These are phyloP conservation scores for Venturia effusa DNA, from an alignment of 2,329 filamentous ascomycete species.

Conservation along the genomic window DNA sequence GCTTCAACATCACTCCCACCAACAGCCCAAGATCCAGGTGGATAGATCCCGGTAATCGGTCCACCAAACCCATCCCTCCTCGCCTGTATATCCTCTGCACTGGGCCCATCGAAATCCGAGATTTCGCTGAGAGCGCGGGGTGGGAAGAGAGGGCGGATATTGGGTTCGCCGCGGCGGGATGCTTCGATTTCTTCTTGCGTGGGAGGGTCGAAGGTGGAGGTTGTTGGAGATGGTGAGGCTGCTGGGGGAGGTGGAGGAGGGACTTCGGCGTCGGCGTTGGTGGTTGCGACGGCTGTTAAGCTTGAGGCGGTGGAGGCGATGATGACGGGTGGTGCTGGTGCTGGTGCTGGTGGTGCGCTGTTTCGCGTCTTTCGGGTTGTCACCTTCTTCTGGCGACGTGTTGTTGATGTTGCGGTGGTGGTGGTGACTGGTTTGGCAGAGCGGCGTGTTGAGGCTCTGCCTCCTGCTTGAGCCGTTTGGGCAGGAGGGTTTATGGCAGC, in stretches of 20 bases:
- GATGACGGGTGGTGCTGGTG: background rate
- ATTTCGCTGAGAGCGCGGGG: background rate
- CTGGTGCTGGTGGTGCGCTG: background rate
- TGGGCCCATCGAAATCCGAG: background rate
- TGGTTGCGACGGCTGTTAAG: too few relatives aligned
- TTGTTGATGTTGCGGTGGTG: background rate
- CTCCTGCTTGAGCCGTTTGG: slow-evolving; percentile 9
- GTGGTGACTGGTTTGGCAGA: background rate
- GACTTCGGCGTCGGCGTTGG: background rate
- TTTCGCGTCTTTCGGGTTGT: background rate
- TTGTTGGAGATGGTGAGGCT: background rate
- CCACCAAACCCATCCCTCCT: background rate
- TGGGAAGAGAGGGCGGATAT: background rate
- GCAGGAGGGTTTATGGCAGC: background rate
- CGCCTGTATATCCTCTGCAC: background rate
- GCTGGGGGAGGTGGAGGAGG: background rate
- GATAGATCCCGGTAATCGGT: background rate
- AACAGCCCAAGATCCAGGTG: background rate
- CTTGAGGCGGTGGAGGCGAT: background rate
- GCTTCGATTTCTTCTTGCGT: background rate
- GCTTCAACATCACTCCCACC: too few relatives aligned
- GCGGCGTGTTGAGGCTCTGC: background rate
- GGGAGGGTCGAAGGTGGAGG: background rate
- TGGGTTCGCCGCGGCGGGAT: background rate
- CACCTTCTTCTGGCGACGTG: background rate